Percentiles rank a stretch among this genome's conserved stretches.
Evolutionary conservation across 1,139 yeast species (phyloP).

Genomic region (Magnusiomyces paraingens): DNA sequence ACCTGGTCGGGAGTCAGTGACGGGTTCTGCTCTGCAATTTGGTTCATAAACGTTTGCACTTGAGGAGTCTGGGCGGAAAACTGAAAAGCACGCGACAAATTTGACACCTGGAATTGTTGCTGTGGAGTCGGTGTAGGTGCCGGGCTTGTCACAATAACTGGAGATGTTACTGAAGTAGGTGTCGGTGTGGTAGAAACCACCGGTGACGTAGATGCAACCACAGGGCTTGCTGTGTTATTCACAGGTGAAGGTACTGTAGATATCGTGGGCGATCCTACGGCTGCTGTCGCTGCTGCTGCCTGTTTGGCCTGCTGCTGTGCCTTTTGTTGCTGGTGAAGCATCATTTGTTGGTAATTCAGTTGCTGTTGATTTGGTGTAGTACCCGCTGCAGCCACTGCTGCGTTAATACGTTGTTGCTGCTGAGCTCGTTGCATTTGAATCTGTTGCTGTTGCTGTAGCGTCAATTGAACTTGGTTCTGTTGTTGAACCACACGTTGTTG

Average conservation of each 20-base stretch:
- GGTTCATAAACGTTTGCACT: conserved; percentile 61
- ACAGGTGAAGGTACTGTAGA: neutral
- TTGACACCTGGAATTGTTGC: neutral
- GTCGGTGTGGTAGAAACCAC: conserved; percentile 6
- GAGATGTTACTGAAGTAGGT: conserved; percentile 8
- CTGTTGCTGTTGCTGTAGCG: conserved; percentile 18
- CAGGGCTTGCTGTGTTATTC: neutral
- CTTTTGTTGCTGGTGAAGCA: conserved; percentile 1
- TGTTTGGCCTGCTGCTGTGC: neutral
- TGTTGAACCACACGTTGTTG: conserved; percentile 21
- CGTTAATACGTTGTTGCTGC: conserved; percentile 16
- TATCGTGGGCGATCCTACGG: neutral
- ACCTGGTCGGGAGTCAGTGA: conserved; percentile 63
- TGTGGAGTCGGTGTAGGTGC: neutral
- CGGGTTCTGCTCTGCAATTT: conserved; percentile 66
- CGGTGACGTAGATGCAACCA: neutral
- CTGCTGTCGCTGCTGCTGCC: neutral
- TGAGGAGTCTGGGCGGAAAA: conserved; percentile 34
- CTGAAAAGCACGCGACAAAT: conserved; percentile 1
- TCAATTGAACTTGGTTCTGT: conserved; percentile 21
- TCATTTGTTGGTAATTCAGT: conserved; percentile 4
- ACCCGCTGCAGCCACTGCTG: neutral
- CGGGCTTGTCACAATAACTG: neutral
- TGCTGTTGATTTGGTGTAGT: conserved; percentile 10
- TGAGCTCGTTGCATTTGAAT: conserved; percentile 14